Evolutionary conservation across 2,329 filamentous ascomycete genomes (phyloP), one percentile per base, ranked within the genome.

Genomic region (Cladophialophora carrionii): DNA sequence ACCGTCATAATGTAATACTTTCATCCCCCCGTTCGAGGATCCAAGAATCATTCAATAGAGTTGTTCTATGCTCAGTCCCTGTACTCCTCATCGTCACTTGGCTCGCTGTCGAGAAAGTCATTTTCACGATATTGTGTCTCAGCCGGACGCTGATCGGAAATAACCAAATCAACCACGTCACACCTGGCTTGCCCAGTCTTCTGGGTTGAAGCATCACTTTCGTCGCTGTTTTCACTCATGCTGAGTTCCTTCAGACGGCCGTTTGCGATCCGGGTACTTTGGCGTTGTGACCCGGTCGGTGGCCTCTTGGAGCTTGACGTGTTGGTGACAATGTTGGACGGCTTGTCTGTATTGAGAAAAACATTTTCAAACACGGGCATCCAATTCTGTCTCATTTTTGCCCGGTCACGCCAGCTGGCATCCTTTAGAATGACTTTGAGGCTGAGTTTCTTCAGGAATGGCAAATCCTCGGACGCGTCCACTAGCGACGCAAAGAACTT

Each of bases 401-500:
- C 90, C 49, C 94, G 87, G 73, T 92, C 87, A 67, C 92, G 88
- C 91, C 92, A 96, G 10, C 82, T 81, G 29, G 90, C 88, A 53
- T 87, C 85, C 72, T 93, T 87, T 55, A 97, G 81, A 76, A 92
- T 94, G 0, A 89, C 88, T 72, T 89, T 90, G 70, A 97, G 85
- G 1, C 85, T 83, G 10, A 97, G 79, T 51, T 84, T 82, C 8
- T 92, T 88, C 26, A 98, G 83, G 64, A 87, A 79, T 0, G 83
- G 85, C 24, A 98, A 76, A 2, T 83, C 77, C 1, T 83, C 79
- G 0, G 92, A 91, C 57, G 85, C 87, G 64, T 92, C 84, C 24
- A 94, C 84, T 1, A 98, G 81, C 17, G 91, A 95, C 48, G 85
- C 83, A 71, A 97, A 90, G 71, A 97, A 91, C 63, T 86, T 87